Evolutionary conservation across 768 basidiomycete species (phyloP).

Genomic region (Suillus cothurnatus): DNA sequence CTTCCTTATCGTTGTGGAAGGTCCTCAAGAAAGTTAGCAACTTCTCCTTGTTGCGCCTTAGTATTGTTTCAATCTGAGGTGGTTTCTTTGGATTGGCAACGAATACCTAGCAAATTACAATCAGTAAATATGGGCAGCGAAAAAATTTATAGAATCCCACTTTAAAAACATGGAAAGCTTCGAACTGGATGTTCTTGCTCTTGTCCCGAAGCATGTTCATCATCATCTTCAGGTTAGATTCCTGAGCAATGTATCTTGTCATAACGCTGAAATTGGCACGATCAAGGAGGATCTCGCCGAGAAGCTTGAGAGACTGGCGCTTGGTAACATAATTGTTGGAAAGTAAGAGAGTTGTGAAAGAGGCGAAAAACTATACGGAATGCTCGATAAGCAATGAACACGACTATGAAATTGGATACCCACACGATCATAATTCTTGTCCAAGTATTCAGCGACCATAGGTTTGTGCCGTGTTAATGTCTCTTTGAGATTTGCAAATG

Average conservation of each 20-base stretch:
- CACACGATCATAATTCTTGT: constrained; percentile 96
- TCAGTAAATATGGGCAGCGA: not conserved
- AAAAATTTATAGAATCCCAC: constrained; percentile 43
- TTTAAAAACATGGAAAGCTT: constrained; percentile 99
- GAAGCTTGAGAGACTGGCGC: constrained; percentile 95
- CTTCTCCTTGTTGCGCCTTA: constrained; percentile 93
- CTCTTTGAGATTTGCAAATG: constrained; percentile 97
- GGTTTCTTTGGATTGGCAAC: constrained; percentile 99
- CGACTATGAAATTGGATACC: constrained; percentile 22
- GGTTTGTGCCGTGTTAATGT: constrained; percentile 95
- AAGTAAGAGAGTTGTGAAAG: constrained; percentile 89
- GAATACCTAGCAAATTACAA: constrained; percentile 66
- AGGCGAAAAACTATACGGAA: constrained; percentile 81
- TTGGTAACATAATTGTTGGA: constrained; percentile 99
- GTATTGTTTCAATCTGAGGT: constrained; percentile 87
- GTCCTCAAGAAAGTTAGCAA: constrained; percentile 84
- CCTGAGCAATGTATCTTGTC: constrained; percentile 95
- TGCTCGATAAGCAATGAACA: constrained; percentile 3
- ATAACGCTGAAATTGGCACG: constrained; percentile 98
- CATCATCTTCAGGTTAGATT: constrained; percentile 99
- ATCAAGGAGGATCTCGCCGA: constrained; percentile 97
- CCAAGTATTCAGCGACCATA: constrained; percentile 97
- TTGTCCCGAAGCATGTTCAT: constrained; percentile 98
- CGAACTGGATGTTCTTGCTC: constrained; percentile 99
- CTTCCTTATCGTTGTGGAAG: constrained; percentile 99